phyloP scores from a whole-genome alignment of 1,139 yeast species.

The Yamadazyma sp. region DNA sequence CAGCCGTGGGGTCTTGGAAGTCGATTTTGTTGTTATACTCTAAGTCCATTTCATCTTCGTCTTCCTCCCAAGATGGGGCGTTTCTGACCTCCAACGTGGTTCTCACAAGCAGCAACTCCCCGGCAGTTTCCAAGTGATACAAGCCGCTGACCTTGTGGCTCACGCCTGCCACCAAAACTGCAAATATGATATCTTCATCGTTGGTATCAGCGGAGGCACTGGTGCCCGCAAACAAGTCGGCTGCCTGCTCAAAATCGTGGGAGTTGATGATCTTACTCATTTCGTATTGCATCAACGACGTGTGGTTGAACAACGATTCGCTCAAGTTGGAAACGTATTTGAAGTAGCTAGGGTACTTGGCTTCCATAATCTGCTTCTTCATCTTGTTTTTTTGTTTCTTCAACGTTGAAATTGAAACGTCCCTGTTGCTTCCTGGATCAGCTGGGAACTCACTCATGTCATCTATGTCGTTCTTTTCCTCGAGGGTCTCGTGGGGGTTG shows the following conservation, averaged over 20 bases:
- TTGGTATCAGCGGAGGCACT: slow-evolving; percentile 20
- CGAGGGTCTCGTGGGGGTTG: slow-evolving; percentile 7
- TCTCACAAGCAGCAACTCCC: slow-evolving; percentile 5
- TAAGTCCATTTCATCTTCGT: slow-evolving; percentile 26
- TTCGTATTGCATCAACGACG: slow-evolving; percentile 32
- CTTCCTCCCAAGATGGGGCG: slow-evolving; percentile 42
- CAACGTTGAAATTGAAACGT: slow-evolving; percentile 34
- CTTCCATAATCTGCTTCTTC: slow-evolving; percentile 32
- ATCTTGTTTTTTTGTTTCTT: slow-evolving; percentile 35
- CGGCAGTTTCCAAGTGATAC: neutral
- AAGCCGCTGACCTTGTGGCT: slow-evolving; percentile 19
- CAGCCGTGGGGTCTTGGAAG: slow-evolving; percentile 47
- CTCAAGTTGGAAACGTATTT: slow-evolving; percentile 37
- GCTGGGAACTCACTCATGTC: slow-evolving; percentile 38
- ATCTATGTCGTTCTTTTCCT: slow-evolving; percentile 41
- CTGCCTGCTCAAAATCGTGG: slow-evolving; percentile 14
- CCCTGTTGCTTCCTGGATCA: slow-evolving; percentile 15
- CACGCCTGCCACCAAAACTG: slow-evolving; percentile 33
- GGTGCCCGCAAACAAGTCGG: slow-evolving; percentile 16
- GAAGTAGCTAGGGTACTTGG: slow-evolving; percentile 40
- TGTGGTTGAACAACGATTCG: slow-evolving; percentile 38
- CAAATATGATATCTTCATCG: slow-evolving; percentile 42
- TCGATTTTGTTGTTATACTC: slow-evolving; percentile 34
- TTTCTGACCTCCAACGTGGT: slow-evolving; percentile 42
- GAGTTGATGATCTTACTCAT: slow-evolving; percentile 22